A percentile compares a stretch with the other conserved stretches of the same genome.
phyloP scores from a whole-genome alignment of 176 grass and related monocot genomes.

The Urochloa ruziziensis region DNA sequence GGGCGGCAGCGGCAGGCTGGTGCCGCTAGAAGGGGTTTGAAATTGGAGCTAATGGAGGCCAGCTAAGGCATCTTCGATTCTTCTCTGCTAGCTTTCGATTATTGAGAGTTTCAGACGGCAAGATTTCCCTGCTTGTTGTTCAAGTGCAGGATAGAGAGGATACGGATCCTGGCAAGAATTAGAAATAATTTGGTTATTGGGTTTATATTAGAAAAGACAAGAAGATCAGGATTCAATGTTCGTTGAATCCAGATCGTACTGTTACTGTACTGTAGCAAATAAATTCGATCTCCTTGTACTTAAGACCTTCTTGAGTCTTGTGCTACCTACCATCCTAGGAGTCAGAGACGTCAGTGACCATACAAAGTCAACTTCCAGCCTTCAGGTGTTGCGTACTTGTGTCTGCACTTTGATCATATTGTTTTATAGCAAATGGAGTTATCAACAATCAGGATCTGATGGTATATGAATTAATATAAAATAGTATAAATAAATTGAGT shows the following conservation, averaged over 20 bases:
- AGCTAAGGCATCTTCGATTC: background rate
- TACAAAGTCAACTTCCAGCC: background rate
- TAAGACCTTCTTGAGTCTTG: background rate
- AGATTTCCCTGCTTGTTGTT: background rate
- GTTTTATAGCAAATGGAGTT: background rate
- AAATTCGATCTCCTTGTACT: background rate
- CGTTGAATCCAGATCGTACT: background rate
- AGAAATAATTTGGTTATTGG: background rate
- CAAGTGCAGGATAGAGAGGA: background rate
- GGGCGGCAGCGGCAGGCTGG: background rate
- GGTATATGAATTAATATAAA: too few species aligned
- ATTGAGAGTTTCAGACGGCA: background rate
- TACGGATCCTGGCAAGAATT: background rate
- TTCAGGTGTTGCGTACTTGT: background rate
- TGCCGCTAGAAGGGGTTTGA: background rate
- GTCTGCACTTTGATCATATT: background rate
- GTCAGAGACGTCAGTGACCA: background rate
- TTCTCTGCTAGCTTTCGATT: background rate
- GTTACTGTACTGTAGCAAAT: background rate
- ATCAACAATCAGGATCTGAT: background rate
- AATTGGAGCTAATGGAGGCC: background rate
- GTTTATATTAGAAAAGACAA: background rate
- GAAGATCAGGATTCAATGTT: constrained; percentile 1
- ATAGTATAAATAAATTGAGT: too few species aligned
- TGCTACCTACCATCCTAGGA: background rate